Evolutionary conservation across 495 filamentous ascomycete genomes (phyloP), one percentile per base, ranked within the genome.

Genomic region (Xylaria flabelliformis): DNA sequence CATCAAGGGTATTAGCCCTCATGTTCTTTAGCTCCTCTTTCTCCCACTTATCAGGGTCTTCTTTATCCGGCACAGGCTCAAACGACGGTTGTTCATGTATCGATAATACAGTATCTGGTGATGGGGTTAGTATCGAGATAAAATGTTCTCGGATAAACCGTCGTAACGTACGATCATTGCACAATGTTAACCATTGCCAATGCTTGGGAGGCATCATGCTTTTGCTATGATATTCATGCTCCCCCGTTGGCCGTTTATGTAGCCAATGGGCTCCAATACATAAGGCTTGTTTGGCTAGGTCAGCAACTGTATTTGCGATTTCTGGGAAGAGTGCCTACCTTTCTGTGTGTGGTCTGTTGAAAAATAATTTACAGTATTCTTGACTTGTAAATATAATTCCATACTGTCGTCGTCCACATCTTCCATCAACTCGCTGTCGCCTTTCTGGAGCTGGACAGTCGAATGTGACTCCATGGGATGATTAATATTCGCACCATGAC

Each of bases 181-280:
- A 94, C n/a, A 95, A 77, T n/a, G 94, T 81, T 12, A 96, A 79
- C 93, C 94, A 97, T 41, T 89, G 90, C 92, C 93, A 97, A 39
- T 78, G 78, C 26, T 79, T 79, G 12, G 78, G 75, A 15, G 77
- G 78, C 69, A 80, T 74, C 64, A 81, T 78, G 55, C 74, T 77
- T 42, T 72, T 76, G 42, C 67, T 62, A 15, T 68, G 65, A 24
- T 63, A 69, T 42, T 78, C 74, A 21, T 77, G 76, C 21, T 72
- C 56, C 50, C 75, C 66, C 10, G 36, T 58, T 36, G 76, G 73
- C 32, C 89, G 81, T 46, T 89, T 86, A 74, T 93, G 91, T 24
- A 96, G 84, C 53, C 91, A 91, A 79, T 97, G 95, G 74, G 92
- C 95, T 13, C 94, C 94, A 64, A 96, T 82, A 74, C 93, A 95